These are phyloP conservation scores for Vigna radiata DNA, from an alignment of 306 rosid species.

Conservation along the genomic window DNA sequence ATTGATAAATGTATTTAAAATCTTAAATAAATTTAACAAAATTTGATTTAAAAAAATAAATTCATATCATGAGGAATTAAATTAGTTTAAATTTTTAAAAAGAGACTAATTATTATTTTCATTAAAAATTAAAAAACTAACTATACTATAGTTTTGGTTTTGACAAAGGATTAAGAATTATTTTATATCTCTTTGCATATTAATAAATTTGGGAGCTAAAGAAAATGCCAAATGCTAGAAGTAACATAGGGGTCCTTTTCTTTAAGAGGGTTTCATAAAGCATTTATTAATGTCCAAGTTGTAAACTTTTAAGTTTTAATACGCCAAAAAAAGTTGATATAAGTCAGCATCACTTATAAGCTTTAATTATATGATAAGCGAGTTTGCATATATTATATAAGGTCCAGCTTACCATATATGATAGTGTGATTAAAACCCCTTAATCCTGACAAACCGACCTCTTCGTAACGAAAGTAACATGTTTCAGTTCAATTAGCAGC, in stretches of 20 bases:
- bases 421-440: background rate
- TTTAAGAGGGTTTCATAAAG: background rate
- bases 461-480: conserved; percentile 4
- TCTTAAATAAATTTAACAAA: too few species aligned
- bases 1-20: too few species aligned
- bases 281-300: background rate
- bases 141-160: background rate
- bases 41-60: too few species aligned
- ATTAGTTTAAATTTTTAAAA: too few species aligned
- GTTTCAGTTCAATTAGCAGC: conserved; percentile 28
- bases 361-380: conserved; percentile 17
- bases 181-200: background rate
- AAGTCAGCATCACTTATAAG: conserved; percentile 8
- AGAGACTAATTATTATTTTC: rapidly evolving
- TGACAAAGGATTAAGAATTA: background rate
- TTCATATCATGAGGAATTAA: too few species aligned
- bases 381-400: conserved; percentile 8
- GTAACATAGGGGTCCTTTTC: background rate
- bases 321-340: background rate
- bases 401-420: background rate
- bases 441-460: conserved; percentile 33
- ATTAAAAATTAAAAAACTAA: too few species aligned
- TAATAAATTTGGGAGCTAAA: background rate
- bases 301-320: background rate
- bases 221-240: background rate